Percentiles rank a stretch among this genome's conserved stretches.
These are phyloP conservation scores for Sutorius eximius DNA, from an alignment of 1,284 basidiomycete genomes.

Conservation along the genomic window DNA sequence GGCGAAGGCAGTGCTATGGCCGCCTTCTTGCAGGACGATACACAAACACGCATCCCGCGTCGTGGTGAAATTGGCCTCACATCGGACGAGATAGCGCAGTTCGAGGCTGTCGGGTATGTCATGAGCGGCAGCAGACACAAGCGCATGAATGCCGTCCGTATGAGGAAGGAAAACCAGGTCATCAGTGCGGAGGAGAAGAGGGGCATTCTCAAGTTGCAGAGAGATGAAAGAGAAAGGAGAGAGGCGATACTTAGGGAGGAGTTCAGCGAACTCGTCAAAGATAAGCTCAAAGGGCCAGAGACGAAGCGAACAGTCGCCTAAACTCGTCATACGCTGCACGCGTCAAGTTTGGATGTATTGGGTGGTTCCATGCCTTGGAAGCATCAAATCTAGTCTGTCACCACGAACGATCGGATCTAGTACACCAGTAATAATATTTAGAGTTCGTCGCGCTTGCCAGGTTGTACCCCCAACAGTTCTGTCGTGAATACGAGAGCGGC, in stretches of 20 bases:
- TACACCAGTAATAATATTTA: slow-evolving; percentile 14
- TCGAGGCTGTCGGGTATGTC: slow-evolving; percentile 92
- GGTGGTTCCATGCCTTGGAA: neutral
- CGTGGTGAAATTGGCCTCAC: slow-evolving; percentile 97
- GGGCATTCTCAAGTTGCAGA: slow-evolving; percentile 89
- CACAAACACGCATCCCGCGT: slow-evolving; percentile 89
- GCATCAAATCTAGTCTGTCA: neutral
- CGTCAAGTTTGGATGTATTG: neutral
- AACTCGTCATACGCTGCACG: neutral
- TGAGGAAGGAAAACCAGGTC: slow-evolving; percentile 98
- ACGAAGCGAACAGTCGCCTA: slow-evolving; percentile 16
- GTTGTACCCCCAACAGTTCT: slow-evolving; percentile 64
- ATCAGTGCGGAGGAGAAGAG: slow-evolving; percentile 97
- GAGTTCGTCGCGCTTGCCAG: slow-evolving; percentile 40
- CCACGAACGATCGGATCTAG: neutral
- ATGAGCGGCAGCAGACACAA: slow-evolving; percentile 95
- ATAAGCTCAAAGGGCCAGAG: slow-evolving; percentile 58
- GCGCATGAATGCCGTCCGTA: slow-evolving; percentile 96
- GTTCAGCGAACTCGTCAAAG: slow-evolving; percentile 77
- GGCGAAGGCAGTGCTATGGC: slow-evolving; percentile 98
- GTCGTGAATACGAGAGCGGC: slow-evolving; percentile 89
- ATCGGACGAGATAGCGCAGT: slow-evolving; percentile 82
- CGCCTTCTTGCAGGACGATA: slow-evolving; percentile 86
- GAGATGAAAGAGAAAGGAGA: slow-evolving; percentile 88
- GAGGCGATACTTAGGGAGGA: slow-evolving; percentile 81